Conservation (phyloP, 2,329 filamentous ascomycete species). For the Byssothecium circinans region DNA sequence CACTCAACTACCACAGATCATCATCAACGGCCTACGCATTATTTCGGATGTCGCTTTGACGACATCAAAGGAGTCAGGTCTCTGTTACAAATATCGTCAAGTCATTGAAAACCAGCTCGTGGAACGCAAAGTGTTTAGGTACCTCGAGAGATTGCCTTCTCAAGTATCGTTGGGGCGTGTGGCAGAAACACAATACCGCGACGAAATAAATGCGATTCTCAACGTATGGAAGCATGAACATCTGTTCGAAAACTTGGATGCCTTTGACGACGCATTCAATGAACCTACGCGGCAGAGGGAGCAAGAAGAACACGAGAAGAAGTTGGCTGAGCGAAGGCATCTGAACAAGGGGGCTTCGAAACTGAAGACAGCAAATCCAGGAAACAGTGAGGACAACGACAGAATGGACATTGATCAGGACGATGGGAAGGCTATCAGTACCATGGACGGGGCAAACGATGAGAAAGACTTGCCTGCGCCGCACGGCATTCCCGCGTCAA, state of each 20-base stretch:
- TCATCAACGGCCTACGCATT: slow-evolving; percentile 69
- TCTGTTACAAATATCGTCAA: slow-evolving; percentile 75
- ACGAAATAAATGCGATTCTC: slow-evolving; percentile 37
- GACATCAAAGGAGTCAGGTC: slow-evolving; percentile 29
- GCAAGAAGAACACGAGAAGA: slow-evolving; percentile 66
- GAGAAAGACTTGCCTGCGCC: background rate
- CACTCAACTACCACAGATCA: slow-evolving; percentile 27
- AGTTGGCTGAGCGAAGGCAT: slow-evolving; percentile 56
- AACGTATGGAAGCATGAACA: slow-evolving; percentile 38
- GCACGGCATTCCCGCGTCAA: background rate
- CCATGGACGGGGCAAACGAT: slow-evolving; percentile 11
- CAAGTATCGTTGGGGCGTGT: slow-evolving; percentile 77
- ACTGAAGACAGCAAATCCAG: slow-evolving; percentile 11
- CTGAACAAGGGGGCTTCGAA: slow-evolving; percentile 19
- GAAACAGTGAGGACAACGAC: slow-evolving; percentile 18
- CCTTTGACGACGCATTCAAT: slow-evolving; percentile 35
- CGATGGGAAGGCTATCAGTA: slow-evolving; percentile 2
- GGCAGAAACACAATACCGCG: slow-evolving; percentile 61
- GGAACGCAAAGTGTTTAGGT: slow-evolving; percentile 70
- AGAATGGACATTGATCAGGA: slow-evolving; percentile 24
- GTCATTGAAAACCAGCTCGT: slow-evolving; percentile 75
- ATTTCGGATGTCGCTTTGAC: slow-evolving; percentile 79
- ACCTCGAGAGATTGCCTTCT: slow-evolving; percentile 72
- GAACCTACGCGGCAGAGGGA: slow-evolving; percentile 44
- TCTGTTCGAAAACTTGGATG: slow-evolving; percentile 35